Evolutionary conservation across 495 filamentous ascomycete species (phyloP).

Genomic region (Hypoxylon intermedium): DNA sequence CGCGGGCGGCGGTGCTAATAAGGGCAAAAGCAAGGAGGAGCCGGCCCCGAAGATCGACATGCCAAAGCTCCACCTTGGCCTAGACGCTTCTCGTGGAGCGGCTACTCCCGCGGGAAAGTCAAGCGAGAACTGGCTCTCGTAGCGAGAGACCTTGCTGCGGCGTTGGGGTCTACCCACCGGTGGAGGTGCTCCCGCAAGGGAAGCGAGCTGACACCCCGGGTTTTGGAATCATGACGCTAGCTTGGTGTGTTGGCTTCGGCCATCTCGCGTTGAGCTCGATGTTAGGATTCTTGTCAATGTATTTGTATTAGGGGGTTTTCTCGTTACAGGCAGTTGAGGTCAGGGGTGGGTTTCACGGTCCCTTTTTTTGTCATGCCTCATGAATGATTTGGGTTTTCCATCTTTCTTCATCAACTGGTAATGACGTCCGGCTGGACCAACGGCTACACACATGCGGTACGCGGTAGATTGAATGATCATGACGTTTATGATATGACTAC

Average conservation of each 20-base stretch:
- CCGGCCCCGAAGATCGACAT: conserved; percentile 64
- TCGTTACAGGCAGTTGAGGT: conserved; percentile 17
- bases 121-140: conserved; percentile 49
- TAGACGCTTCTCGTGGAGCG: conserved; percentile 30
- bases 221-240: conserved; percentile 7
- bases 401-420: conserved; percentile 37
- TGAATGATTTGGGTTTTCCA: conserved; percentile 32
- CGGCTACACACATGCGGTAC: conserved; percentile 29
- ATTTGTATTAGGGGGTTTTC: conserved; percentile 25
- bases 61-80: conserved; percentile 57
- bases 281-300: conserved; percentile 19
- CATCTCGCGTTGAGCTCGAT: conserved; percentile 14
- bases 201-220: conserved; percentile 1
- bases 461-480: conserved; percentile 40
- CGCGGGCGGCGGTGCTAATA: conserved; percentile 41
- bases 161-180: conserved; percentile 8
- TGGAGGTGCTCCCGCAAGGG: conserved; percentile 11
- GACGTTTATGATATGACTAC: conserved; percentile 33
- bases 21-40: conserved; percentile 42
- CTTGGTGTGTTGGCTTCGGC: neutral
- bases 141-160: conserved; percentile 19
- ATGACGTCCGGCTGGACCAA: conserved; percentile 37
- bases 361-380: conserved; percentile 29
- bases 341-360: neutral
- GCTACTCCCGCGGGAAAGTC: conserved; percentile 24